Evolutionary conservation across 306 rosid species (phyloP), one percentile per base, ranked within the genome.

Genomic region (Coriaria nepalensis): DNA sequence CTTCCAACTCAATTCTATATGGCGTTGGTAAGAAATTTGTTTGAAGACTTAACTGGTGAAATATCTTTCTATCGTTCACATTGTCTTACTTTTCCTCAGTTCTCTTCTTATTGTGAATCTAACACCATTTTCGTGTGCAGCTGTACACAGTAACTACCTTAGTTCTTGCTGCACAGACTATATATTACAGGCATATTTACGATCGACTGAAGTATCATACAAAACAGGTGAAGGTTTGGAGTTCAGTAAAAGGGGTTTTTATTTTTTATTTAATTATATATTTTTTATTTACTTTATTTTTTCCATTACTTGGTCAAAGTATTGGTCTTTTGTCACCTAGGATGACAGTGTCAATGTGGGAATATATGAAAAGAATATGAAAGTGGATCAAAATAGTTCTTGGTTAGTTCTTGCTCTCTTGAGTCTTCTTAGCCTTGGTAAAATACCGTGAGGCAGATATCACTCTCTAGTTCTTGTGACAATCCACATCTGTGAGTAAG

Each of bases 1-100:
- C 87, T 87, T 65, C 96, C 79, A 29, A 87, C 96, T 48, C 94
- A 87, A 70, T 69, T 61, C 53, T 83, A 78, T 50, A 78, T 33
- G 70, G 96, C 96, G 66, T 42, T 69, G 93, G 96, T 87, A 70
- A 52, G 80, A 37, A 56, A 60, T 56, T 67, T 61, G 35, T 37
- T 57, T 42, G 53, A 61, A 64, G 41, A 45, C 37, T 40, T 52
- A 59, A 13, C 8, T 56, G 34, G 37, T 57, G 13, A 29, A 11
- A 9, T 49, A 45, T 3, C 35, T 36, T 47, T 9, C 40, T 45
- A 38, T 15, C 54, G 42, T 29, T 49, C 52, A 9, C 6, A 46
- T 55, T 10, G 47, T 60, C 55, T 13, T 52, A 40, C 29, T 10
- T 47, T 40, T 45, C 42, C 60, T 60, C 41, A 47, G 59, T 20